phyloP scores from a whole-genome alignment of 164 flowering plant species.

The Pachysandra terminalis region DNA sequence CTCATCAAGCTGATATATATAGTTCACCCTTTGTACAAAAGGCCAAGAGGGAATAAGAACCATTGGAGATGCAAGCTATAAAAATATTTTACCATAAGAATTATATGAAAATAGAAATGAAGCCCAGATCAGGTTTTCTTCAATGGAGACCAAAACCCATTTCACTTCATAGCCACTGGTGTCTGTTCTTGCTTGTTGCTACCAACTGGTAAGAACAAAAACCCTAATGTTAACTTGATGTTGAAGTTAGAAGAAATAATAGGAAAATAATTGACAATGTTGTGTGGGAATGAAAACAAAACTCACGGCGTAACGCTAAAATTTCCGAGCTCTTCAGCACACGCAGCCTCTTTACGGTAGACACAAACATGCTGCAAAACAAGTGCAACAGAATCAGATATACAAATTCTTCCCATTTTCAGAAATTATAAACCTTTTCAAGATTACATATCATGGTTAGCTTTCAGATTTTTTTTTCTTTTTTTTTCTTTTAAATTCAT shows the following conservation, averaged over 20 bases:
- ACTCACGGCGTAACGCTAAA: constrained; percentile 33
- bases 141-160: background rate
- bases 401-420: background rate
- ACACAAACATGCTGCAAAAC: constrained; percentile 55
- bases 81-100: background rate
- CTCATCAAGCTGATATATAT: too few species aligned
- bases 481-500: too few species aligned
- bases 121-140: constrained; percentile 5
- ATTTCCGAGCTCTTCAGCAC: constrained; percentile 52
- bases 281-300: background rate
- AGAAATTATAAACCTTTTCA: too few species aligned
- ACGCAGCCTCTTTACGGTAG: constrained; percentile 51
- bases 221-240: background rate
- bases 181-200: constrained; percentile 20
- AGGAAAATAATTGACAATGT: background rate
- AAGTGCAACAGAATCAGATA: background rate
- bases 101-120: background rate
- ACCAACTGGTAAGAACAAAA: constrained; percentile 21
- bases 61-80: constrained; percentile 6
- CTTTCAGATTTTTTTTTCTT: too few species aligned
- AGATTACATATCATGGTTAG: too few species aligned
- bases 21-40: constrained; percentile 3
- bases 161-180: constrained; percentile 13
- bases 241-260: background rate
- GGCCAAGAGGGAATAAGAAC: background rate